Evolutionary conservation across 2,329 filamentous ascomycete species (phyloP), one percentile per base, ranked within the genome.

Genomic region (Nigrograna mackinnonii): DNA sequence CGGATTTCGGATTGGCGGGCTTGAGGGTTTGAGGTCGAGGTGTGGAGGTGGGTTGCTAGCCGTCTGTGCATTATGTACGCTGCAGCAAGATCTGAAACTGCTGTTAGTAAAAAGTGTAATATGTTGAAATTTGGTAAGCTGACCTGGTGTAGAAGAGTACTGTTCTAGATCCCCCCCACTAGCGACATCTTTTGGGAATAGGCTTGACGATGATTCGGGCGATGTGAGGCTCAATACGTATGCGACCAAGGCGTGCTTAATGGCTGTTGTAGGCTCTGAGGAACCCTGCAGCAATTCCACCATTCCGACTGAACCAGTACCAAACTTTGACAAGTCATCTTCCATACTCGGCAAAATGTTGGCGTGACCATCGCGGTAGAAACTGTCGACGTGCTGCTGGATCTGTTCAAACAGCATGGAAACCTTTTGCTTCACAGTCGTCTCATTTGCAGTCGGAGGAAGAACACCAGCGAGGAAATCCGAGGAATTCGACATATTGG

Each of bases 351-450:
- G 56, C 13, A 62, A 66, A 9, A 66, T 60, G 24, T 51, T 58
- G 13, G 62, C 62, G 36, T 66, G 58, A 4, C 64, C 58, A 33
- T 67, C 61, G 35, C 65, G 59, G 39, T 68, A 68, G 38, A 58
- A 66, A 5, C 39, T 56, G 13, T 65, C 58, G 28, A 67, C 44
- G 38, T 65, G 63, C 6, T 42, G 39, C 14, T 64, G 58, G 13
- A 66, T 49, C 31, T 56, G 47, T 17, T 37, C 49, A 37, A 67
- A 66, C 18, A 68, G 37, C 6, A 26, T 43, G 1, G 54, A 39
- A 1, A 63, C 47, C n/a, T 44, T 50, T 12, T 41, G 50, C 18
- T 48, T 46, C 5, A 66, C 46, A 7, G 54, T 50, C 4, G 35
- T 26, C 14, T 63, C 60, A 19, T 55, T 55, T 7, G 58, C 60